Conservation (phyloP, 345 rosid genomes). For the Erodium maritimum region DNA sequence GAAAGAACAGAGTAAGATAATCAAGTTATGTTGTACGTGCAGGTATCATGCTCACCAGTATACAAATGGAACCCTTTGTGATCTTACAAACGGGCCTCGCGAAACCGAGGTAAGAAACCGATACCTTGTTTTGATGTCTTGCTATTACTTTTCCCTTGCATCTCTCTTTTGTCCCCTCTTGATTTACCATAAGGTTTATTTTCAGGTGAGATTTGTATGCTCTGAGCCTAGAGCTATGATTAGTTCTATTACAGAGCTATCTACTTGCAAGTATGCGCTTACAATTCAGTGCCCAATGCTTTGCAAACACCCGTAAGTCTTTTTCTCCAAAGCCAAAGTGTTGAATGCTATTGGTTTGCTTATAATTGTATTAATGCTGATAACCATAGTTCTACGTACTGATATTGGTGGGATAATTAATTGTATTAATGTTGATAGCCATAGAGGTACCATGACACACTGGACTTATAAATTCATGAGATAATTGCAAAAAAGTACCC, state of each 20-base stretch:
- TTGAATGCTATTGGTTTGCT: background rate
- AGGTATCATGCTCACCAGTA: constrained; percentile 89
- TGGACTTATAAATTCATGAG: too few relatives aligned
- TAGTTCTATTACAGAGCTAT: constrained; percentile 80
- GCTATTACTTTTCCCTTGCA: background rate
- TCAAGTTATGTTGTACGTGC: constrained; percentile 3
- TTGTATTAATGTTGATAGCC: background rate
- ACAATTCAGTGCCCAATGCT: constrained; percentile 70
- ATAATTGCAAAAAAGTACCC: too few relatives aligned
- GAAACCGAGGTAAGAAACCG: constrained; percentile 66
- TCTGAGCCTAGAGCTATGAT: constrained; percentile 84
- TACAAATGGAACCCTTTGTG: constrained; percentile 77
- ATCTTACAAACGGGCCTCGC: constrained; percentile 78
- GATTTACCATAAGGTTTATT: constrained; percentile 2
- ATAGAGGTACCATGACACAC: background rate
- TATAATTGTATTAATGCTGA: too few relatives aligned
- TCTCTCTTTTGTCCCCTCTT: background rate
- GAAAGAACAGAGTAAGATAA: background rate
- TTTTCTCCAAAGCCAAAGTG: constrained; percentile 1
- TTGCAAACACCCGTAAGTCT: constrained; percentile 84
- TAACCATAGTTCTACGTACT: too few relatives aligned
- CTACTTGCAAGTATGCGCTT: constrained; percentile 92
- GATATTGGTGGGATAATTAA: too few relatives aligned
- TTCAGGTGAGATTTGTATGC: constrained; percentile 92
- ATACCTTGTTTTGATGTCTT: background rate